These are phyloP conservation scores for Neofusicoccum kwambonambiense DNA, from an alignment of 2,329 filamentous ascomycete genomes.

Conservation along the genomic window DNA sequence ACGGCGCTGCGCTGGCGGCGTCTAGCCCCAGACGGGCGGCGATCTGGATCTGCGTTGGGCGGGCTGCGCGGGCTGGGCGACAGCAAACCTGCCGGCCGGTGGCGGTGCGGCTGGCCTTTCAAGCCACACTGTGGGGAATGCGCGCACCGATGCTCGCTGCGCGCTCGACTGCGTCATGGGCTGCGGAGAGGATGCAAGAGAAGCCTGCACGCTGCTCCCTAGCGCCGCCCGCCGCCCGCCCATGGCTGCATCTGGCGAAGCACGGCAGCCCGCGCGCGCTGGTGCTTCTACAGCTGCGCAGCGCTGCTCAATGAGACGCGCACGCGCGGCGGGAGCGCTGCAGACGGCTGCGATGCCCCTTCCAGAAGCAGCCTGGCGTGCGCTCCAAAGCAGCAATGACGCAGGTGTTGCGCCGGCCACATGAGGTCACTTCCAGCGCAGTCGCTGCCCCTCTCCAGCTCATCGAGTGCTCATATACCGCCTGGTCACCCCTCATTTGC, in stretches of 20 bases:
- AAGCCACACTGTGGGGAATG: constrained; percentile 9
- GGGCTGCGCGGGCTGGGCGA: neutral
- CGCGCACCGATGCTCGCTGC: too few relatives aligned
- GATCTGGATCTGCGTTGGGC: constrained; percentile 4
- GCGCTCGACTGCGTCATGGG: constrained; percentile 10
- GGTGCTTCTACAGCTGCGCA: too few relatives aligned
- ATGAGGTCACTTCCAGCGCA: constrained; percentile 19
- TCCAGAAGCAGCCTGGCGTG: neutral
- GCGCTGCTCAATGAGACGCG: too few relatives aligned
- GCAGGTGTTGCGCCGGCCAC: neutral
- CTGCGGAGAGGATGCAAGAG: neutral
- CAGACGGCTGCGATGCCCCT: neutral
- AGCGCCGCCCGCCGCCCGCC: neutral
- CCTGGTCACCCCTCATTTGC: neutral
- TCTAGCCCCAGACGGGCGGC: neutral
- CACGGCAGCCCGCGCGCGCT: neutral
- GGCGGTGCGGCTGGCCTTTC: constrained; percentile 1
- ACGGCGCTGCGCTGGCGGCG: neutral
- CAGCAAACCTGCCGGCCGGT: neutral
- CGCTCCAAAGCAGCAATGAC: neutral
- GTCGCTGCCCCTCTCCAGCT: neutral
- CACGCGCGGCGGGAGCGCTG: neutral
- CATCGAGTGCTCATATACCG: neutral
- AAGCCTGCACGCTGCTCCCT: neutral
- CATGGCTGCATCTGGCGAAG: neutral